Base-by-base conservation (phyloP, 2,329 filamentous ascomycete genomes). In the Leptoxyphium fumago region DNA sequence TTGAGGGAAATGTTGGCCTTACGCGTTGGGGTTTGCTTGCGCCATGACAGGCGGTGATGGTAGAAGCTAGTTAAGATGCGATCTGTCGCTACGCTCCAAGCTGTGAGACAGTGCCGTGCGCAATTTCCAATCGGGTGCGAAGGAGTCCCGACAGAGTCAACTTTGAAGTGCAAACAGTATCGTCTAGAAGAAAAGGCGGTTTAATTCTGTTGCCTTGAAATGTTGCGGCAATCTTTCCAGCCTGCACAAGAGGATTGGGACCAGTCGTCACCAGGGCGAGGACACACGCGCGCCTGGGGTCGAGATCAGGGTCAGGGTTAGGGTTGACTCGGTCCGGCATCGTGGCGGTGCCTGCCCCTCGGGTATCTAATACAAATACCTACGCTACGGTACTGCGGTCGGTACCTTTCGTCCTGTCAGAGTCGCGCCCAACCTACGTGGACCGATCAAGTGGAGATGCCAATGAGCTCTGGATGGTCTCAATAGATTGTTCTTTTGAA, bases 21-120 rank as follows among this genome's bases (percentile, higher is more conserved):
- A 56, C 54, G 54, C 54, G 49, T 56, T 56, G 41, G 54, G 54
- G 47, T 56, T 56, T 43, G 54, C 52, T 48, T 56, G 54, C 49
- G 54, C 54, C 53, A 57, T 57, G 49, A 46, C 48, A 50, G 54
- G 52, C 53, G 44, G 44, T 36, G 32, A 36, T 36, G 32, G 4
- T 36, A 5, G 32, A 26, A 26, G 21, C 21, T 26, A 26, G 3
- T 26, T 4, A 26, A 7, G 21, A 4, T 26, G 21, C 21, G 21
- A 26, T 26, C 21, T 26, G 21, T 26, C 21, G 21, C 21, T 26
- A 26, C 21, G 21, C 21, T 26, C 21, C 21, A 26, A 26, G 21
- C 21, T 7, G 21, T 26, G 21, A 26, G 21, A 26, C 21, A 7
- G 21, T 26, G 7, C 7, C 21, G 21, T 26, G 21, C 21, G 21